Conservation (phyloP, 2,329 filamentous ascomycete genomes). For the Exophiala mesophila region DNA sequence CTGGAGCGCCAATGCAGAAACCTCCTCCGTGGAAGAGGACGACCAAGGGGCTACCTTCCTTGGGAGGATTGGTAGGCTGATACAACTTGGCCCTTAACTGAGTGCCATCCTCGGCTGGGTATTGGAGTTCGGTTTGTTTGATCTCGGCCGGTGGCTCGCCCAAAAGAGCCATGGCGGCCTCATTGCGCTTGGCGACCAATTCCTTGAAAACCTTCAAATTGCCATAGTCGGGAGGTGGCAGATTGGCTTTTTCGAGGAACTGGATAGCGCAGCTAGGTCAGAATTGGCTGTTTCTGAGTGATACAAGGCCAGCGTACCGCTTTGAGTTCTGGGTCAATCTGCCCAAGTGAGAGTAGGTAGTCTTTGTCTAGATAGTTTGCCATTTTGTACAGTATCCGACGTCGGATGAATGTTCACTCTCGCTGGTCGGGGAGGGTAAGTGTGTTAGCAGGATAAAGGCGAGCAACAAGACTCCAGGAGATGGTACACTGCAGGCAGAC, state of each 20-base stretch:
- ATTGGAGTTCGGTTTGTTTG: conserved; percentile 23
- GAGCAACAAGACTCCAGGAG: not conserved
- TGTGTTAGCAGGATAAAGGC: not conserved
- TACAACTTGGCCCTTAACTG: conserved; percentile 26
- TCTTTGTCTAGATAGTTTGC: conserved; percentile 21
- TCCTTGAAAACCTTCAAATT: conserved; percentile 19
- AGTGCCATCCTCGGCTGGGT: conserved; percentile 26
- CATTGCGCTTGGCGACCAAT: conserved; percentile 19
- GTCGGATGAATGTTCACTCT: not conserved
- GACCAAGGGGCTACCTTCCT: conserved; percentile 20
- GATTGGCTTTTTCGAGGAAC: conserved; percentile 22
- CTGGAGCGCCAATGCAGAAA: conserved; percentile 26
- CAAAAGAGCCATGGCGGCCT: conserved; percentile 11
- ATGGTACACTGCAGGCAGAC: not conserved
- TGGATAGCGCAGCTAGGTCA: too few relatives aligned
- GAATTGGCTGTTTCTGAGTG: too few relatives aligned
- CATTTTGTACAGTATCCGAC: not conserved
- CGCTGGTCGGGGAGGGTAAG: too few relatives aligned
- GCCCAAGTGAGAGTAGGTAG: conserved; percentile 27
- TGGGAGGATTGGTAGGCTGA: conserved; percentile 16
- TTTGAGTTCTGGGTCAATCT: conserved; percentile 30
- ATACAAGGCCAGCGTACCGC: conserved; percentile 28
- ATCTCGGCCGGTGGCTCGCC: conserved; percentile 20
- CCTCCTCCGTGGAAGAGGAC: conserved; percentile 28
- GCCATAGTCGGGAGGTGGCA: conserved; percentile 19